A percentile compares a stretch with the other conserved stretches of the same genome.
These are phyloP conservation scores for Podospora australis DNA, from an alignment of 495 filamentous ascomycete genomes.

Conservation along the genomic window DNA sequence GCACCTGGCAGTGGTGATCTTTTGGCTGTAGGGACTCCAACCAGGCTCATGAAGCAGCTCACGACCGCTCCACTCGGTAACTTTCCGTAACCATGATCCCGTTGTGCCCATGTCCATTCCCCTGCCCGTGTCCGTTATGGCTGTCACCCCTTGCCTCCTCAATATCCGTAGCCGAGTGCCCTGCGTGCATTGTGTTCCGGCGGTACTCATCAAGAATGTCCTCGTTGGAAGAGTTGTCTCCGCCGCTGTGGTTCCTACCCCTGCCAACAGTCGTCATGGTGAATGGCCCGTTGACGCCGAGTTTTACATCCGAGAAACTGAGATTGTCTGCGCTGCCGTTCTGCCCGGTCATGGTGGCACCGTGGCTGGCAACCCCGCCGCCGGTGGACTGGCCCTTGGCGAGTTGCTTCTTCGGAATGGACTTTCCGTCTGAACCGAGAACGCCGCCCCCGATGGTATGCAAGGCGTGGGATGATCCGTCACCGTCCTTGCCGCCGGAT, in stretches of 20 bases:
- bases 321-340: background rate
- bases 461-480: slow-evolving; percentile 1
- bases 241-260: background rate
- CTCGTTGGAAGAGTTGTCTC: slow-evolving; percentile 3
- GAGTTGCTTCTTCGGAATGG: slow-evolving; percentile 7
- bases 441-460: slow-evolving; percentile 10
- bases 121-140: background rate
- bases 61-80: slow-evolving; percentile 6
- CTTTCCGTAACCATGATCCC: slow-evolving; percentile 9
- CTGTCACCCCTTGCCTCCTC: background rate
- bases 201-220: slow-evolving; percentile 8
- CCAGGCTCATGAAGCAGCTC: too few relatives aligned
- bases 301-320: slow-evolving; percentile 8
- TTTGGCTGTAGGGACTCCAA: too few relatives aligned
- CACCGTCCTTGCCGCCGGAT: slow-evolving; percentile 2
- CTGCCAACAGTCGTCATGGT: slow-evolving; percentile 5
- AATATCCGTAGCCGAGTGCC: background rate
- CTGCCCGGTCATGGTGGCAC: background rate
- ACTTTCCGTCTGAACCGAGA: slow-evolving; percentile 3
- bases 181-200: background rate
- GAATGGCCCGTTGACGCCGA: slow-evolving; percentile 8
- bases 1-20: too few relatives aligned
- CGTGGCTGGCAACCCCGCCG: background rate
- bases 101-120: background rate
- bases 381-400: background rate